Evolutionary conservation across 1,139 yeast genomes (phyloP), one percentile per base, ranked within the genome.

Genomic region (Insectozyma bohioensis): DNA sequence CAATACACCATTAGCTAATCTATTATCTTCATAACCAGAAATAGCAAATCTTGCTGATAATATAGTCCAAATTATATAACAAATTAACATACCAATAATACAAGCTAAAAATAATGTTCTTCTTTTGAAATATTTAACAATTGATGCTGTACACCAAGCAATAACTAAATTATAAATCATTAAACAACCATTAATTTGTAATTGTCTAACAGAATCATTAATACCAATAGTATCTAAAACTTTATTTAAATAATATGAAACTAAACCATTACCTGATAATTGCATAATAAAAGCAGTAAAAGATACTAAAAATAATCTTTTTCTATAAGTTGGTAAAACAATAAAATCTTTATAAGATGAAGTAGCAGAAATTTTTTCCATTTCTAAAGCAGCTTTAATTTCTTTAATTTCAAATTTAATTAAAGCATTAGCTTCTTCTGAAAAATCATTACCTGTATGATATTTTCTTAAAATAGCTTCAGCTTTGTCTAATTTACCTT

Each of bases 181-280:
- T 42, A 69, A 55, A 31, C 61, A 56, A 20, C 69, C 77, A 46
- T 73, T 74, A 41, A 72, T 69, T 36, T 67, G 51, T 39, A 73
- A 59, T 51, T 74, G 77, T 40, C 51, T 53, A n/a, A 54, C 49
- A 9, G 64, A 52, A 6, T 58, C 60, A 20, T 72, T 72, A 42
- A 72, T 67, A 36, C 79, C 78, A 46, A 73, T 69, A 8, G 75
- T 63, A 38, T 61, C 52, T 46, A 74, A 59, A 16, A 74, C 78
- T 41, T 61, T 61, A 33, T 62, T 63, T 42, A 75, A 54, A 49
- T 74, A 74, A 55, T 72, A 73, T 1, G 77, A 67, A 14, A 73
- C 74, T 33, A 74, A 58, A 34, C 75, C 77, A 41, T 72, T 72
- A 46, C 80, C 80, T 24, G 72, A 64, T 36, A 72, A 59, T 45